Evolutionary conservation across 2,329 filamentous ascomycete genomes (phyloP), one percentile per base, ranked within the genome.

Genomic region (Davidsoniella australis): DNA sequence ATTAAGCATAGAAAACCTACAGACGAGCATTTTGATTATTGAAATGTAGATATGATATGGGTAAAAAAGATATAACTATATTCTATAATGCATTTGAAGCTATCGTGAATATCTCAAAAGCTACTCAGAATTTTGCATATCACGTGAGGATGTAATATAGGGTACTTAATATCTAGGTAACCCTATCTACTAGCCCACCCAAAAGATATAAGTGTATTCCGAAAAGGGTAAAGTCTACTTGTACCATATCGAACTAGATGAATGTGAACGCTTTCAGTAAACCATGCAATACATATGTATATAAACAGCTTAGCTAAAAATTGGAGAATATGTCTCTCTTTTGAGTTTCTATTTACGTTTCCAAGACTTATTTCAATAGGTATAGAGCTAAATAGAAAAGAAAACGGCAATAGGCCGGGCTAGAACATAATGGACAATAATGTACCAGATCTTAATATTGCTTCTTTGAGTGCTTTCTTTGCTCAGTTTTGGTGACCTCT

Each of bases 1-100:
- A 36, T 17, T 16, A 47, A 45, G 43, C 18, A 29, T 17, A 37
- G 26, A 45, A 1, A 26, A 45, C 63, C 58, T 71, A 83, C 79
- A 83, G 63, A 83, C 76, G 56, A 83, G 64, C 80, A 83, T 83
- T 57, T 42, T 49, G 45, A 18, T 17, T 4, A 12, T 12, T 24
- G 23, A 17, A 29, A 9, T 24, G 18, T n/a, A 23, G 4, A 24
- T 23, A 14, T 33, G 4, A 10, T 37, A 29, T 20, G 33, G 14
- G 44, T 12, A 38, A 39, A 17, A 24, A 39, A 41, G 18, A 20
- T 17, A 41, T 17, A n/a, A 14, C 18, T 16, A 20, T 17, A 9
- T 10, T 12, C 18, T 12, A 40, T n/a, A 18, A 18, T 18, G 20
- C 20, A 23, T 5, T 23, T 46, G 29, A 38, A 39, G 39, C 20